Percentiles rank a stretch among this genome's conserved stretches.
Conservation (phyloP, 2,329 filamentous ascomycete genomes). For the Fusarium mangiferae region DNA sequence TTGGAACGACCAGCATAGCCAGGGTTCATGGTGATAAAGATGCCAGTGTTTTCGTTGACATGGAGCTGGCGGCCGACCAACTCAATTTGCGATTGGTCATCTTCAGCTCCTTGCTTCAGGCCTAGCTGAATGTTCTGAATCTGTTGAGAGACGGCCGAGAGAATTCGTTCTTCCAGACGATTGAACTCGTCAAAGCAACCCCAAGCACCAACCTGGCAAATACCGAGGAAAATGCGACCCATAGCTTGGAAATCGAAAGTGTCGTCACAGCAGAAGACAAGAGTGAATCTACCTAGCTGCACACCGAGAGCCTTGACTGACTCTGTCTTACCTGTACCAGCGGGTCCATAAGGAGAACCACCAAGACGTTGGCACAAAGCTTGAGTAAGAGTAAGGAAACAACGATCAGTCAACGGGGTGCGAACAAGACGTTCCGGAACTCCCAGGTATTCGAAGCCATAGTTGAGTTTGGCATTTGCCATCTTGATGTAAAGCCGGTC, state of each 20-base stretch:
- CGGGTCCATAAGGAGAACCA: slow-evolving; percentile 96
- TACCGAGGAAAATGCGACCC: slow-evolving; percentile 98
- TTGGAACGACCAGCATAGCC: slow-evolving; percentile 98
- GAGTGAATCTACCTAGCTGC: slow-evolving; percentile 94
- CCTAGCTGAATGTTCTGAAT: slow-evolving; percentile 99
- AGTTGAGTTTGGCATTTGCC: slow-evolving; percentile 94
- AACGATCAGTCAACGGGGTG: slow-evolving; percentile 96
- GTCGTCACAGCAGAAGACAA: slow-evolving; percentile 99
- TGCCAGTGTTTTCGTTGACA: slow-evolving; percentile 93
- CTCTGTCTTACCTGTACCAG: slow-evolving; percentile 98
- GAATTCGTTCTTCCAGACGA: slow-evolving; percentile 94
- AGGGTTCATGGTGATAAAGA: slow-evolving; percentile 99
- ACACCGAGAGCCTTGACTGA: slow-evolving; percentile 98
- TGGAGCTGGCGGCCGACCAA: slow-evolving; percentile 89
- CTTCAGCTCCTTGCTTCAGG: slow-evolving; percentile 83
- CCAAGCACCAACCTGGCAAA: slow-evolving; percentile 99
- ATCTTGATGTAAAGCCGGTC: slow-evolving; percentile 91
- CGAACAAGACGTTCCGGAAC: slow-evolving; percentile 96
- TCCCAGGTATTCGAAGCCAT: slow-evolving; percentile 97
- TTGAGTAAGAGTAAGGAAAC: slow-evolving; percentile 97
- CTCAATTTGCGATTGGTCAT: slow-evolving; percentile 90
- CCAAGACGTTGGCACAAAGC: slow-evolving; percentile 93
- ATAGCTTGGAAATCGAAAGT: slow-evolving; percentile 99
- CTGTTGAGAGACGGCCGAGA: slow-evolving; percentile 98
- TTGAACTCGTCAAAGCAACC: slow-evolving; percentile 99